Evolutionary conservation across 345 rosid genomes (phyloP).

Genomic region (Erodium maritimum): DNA sequence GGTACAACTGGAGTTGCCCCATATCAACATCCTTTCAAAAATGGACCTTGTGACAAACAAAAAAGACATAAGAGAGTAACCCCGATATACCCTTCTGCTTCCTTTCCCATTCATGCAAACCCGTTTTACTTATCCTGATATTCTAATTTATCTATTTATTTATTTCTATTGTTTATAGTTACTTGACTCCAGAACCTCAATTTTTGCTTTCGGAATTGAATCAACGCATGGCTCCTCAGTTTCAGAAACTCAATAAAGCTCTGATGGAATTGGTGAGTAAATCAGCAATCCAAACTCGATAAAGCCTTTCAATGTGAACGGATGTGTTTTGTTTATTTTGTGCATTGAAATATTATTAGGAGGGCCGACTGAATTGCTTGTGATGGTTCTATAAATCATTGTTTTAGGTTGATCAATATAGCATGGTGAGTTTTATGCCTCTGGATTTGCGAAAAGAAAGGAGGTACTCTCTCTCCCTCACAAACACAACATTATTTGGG

Average conservation of each 20-base stretch:
- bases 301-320: too few relatives aligned
- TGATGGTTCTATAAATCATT: background rate
- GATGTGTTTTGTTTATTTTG: too few relatives aligned
- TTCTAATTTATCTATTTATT: constrained; percentile 4
- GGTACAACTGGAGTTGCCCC: constrained; percentile 89
- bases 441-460: constrained; percentile 66
- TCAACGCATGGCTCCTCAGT: constrained; percentile 70
- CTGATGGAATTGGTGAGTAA: constrained; percentile 58
- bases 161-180: constrained; percentile 25
- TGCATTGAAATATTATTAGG: too few relatives aligned
- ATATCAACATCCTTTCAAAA: constrained; percentile 77
- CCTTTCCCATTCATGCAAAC: background rate
- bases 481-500: too few relatives aligned
- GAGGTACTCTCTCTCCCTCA: constrained; percentile 34
- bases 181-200: constrained; percentile 70
- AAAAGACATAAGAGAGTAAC: constrained; percentile 58
- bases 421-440: constrained; percentile 85
- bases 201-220: constrained; percentile 64
- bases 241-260: constrained; percentile 64
- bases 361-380: background rate
- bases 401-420: constrained; percentile 63
- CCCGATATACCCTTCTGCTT: constrained; percentile 1
- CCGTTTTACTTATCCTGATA: constrained; percentile 3
- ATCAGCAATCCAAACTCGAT: background rate
- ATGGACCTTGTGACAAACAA: constrained; percentile 81